These are phyloP conservation scores for Paecilomyces formosus DNA, from an alignment of 2,329 filamentous ascomycete genomes.

Conservation along the genomic window DNA sequence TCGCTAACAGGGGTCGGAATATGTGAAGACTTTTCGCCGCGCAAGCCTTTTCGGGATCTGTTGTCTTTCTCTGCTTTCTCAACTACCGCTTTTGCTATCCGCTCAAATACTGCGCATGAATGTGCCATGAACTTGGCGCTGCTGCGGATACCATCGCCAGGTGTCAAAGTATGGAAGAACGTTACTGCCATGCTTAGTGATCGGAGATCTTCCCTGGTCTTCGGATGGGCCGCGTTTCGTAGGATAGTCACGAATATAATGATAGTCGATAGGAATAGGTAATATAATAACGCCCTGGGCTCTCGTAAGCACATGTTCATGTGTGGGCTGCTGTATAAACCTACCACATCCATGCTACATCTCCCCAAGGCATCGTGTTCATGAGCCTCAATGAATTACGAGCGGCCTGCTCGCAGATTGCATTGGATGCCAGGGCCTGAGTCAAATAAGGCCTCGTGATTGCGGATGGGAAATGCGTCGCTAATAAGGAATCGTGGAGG, in stretches of 20 bases:
- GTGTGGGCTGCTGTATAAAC: conserved; percentile 20
- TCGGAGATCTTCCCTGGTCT: conserved; percentile 74
- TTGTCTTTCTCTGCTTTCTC: conserved; percentile 77
- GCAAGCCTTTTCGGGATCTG: conserved; percentile 1
- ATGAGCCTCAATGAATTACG: conserved; percentile 83
- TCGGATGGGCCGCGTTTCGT: conserved; percentile 77
- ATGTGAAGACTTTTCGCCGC: background rate
- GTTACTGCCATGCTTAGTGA: conserved; percentile 83
- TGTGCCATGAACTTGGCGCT: conserved; percentile 85
- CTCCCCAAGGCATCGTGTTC: conserved; percentile 88
- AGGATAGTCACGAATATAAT: conserved; percentile 90
- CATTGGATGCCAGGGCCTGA: conserved; percentile 78
- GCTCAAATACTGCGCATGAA: conserved; percentile 84
- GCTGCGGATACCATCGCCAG: conserved; percentile 68
- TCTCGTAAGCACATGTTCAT: background rate
- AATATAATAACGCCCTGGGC: conserved; percentile 74
- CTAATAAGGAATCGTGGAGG: conserved; percentile 83
- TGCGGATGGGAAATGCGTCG: conserved; percentile 74
- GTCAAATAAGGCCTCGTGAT: conserved; percentile 9
- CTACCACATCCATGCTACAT: conserved; percentile 88
- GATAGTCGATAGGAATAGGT: conserved; percentile 84
- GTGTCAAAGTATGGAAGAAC: conserved; percentile 77
- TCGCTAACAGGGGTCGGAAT: background rate
- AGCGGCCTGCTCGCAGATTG: conserved; percentile 80
- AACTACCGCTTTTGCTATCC: conserved; percentile 77